Base-by-base conservation (phyloP, 805 yeast species). In the Ogataea siamensis region DNA sequence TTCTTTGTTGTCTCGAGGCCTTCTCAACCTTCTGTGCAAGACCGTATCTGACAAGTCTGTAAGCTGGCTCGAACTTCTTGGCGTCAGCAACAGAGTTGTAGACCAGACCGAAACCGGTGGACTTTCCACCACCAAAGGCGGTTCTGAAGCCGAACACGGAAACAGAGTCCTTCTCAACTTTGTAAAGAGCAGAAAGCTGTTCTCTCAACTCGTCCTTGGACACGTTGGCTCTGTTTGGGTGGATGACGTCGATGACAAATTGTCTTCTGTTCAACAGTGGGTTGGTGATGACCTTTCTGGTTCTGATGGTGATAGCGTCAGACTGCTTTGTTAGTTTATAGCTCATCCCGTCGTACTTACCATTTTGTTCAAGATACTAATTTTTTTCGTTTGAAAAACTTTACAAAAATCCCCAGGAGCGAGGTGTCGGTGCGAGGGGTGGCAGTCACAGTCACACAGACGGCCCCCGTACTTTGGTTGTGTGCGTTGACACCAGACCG, bases 271-370 rank as follows among this genome's bases (percentile, higher is more conserved):
- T 89, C 74, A 93, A 85, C 71, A 93, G 85, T 70, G 98, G 96
- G 95, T 93, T 93, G 76, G 96, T 75, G 75, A 91, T 86, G 78
- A 91, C 96, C 80, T 83, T 91, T 84, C 98, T 85, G 73, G 98
- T 91, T 83, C 98, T 91, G 80, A 93, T 86, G 68, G 99, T 93
- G 76, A 93, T 89, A 71, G 98, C 89, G 94, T 93, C 99, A 83
- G 95, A 85, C 96, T 85, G 62, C 39, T 17, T 17, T 28, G 41
- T 35, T 38, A 32, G 42, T 34, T 33, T 16, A n/a, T 20, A 13
- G 38, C 23, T n/a, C 40, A 32, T 34, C 32, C 27, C 5, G 35
- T 33, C 23, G 24, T 37, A 41, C 45, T 37, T 41, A 41, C 45
- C 45, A 41, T 41, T 39, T 41, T 41, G 45, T 30, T 37, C 28